Base-by-base conservation (phyloP, 129 eudicot genomes). In the Flaveria linearis region DNA sequence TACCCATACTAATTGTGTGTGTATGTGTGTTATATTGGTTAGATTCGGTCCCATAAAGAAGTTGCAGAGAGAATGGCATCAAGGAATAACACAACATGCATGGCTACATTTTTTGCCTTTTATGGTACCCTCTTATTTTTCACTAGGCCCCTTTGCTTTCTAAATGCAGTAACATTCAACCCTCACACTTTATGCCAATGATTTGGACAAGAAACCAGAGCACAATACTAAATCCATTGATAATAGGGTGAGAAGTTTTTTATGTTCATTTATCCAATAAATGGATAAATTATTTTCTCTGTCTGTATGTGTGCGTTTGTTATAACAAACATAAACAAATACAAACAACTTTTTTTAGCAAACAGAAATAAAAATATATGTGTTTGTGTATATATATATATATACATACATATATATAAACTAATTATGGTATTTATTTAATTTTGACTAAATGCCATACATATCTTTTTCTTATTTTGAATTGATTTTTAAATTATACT, bases 1-100 rank as follows among this genome's bases (percentile, higher is more conserved):
- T 73, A 25, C 56, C 51, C 67, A 51, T 55, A 49, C 33, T 33
- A 18, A 47, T 9, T 45, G 50, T 26, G 58, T 62, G 75, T 73
- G 50, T 26, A 49, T 62, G 75, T 73, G 58, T 28, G 20, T 71
- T 26, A 51, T 63, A 42, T 39, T 74, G 76, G 51, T 58, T 43
- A 80, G 87, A 86, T 86, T 86, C 80, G 90, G 87, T 83, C 78
- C 72, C 74, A 53, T 78, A 77, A 83, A 83, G 84, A 70, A 80
- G 81, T 83, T 84, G 87, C 85, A 82, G 82, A 49, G 70, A 41
- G 85, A 80, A 82, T 82, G 73, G 68, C 69, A 66, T 57, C 56
- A 77, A 76, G 80, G 89, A 84, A 47, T 79, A 72, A 76, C 85
- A 72, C 78, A 78, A 84, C 85, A 80, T 84, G 87, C 80, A 75